Percentiles rank a stretch among this genome's conserved stretches.
phyloP scores from a whole-genome alignment of 371 early-diverging fungal genomes.

The Circinella umbellata region DNA sequence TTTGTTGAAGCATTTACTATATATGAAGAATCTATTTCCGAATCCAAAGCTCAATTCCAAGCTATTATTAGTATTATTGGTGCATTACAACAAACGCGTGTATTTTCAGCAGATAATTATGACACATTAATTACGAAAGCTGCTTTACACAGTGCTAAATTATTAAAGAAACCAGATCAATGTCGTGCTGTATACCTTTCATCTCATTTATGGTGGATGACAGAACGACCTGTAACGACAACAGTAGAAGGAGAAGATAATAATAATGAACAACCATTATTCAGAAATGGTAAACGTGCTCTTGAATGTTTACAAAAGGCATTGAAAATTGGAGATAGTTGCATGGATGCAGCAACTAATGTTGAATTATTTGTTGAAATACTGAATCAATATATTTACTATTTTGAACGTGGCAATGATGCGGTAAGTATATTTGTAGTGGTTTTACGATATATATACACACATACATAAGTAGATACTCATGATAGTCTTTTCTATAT shows the following conservation, averaged over 20 bases:
- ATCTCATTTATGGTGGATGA: constrained; percentile 90
- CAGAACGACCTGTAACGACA: constrained; percentile 32
- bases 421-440: constrained; percentile 39
- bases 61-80: constrained; percentile 85
- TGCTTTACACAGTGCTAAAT: constrained; percentile 81
- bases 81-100: constrained; percentile 74
- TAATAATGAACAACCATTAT: constrained; percentile 44
- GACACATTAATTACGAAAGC: constrained; percentile 89
- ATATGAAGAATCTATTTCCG: constrained; percentile 91
- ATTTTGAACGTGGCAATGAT: constrained; percentile 85
- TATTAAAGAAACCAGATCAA: constrained; percentile 93
- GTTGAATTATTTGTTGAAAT: constrained; percentile 92
- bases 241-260: constrained; percentile 15
- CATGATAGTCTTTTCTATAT: not conserved
- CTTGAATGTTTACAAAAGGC: constrained; percentile 91
- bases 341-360: constrained; percentile 84
- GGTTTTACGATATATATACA: too few species aligned
- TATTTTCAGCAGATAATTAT: constrained; percentile 85
- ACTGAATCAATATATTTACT: constrained; percentile 88
- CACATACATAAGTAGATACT: too few species aligned
- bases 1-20: constrained; percentile 91
- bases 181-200: constrained; percentile 81
- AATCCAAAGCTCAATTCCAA: constrained; percentile 84
- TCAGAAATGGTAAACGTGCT: constrained; percentile 82
- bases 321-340: constrained; percentile 89